phyloP scores from a whole-genome alignment of 1,284 basidiomycete genomes.

The Melampsora larici-populina region DNA sequence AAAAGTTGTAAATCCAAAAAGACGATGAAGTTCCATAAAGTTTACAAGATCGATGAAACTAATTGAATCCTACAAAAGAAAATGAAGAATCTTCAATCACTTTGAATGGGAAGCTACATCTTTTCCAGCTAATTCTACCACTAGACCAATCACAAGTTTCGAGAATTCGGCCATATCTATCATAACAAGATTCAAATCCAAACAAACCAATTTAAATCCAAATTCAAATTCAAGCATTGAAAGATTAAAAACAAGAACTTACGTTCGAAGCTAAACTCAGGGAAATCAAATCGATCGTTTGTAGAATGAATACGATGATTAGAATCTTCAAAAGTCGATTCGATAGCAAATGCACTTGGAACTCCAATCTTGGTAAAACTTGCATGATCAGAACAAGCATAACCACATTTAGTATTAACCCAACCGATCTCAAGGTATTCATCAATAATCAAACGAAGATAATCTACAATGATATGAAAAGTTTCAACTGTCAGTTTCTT shows the following conservation, averaged over 20 bases:
- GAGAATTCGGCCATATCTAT: constrained; percentile 39
- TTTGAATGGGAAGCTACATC: too few relatives aligned
- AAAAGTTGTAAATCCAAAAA: too few relatives aligned
- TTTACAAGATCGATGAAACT: too few relatives aligned
- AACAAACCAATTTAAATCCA: background rate
- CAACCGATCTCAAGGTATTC: constrained; percentile 53
- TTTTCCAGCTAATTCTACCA: constrained; percentile 13
- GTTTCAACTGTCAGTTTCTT: background rate
- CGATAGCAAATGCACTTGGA: constrained; percentile 54
- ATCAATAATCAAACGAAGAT: constrained; percentile 32
- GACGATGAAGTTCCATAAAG: too few relatives aligned
- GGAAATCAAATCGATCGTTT: constrained; percentile 75
- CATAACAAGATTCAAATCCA: background rate
- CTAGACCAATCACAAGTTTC: constrained; percentile 15
- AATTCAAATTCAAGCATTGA: background rate
- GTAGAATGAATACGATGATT: constrained; percentile 78
- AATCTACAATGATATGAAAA: background rate
- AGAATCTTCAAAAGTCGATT: constrained; percentile 56
- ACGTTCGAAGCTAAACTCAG: constrained; percentile 72
- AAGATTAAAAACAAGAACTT: background rate
- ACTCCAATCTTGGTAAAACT: constrained; percentile 54
- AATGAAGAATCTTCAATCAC: too few relatives aligned
- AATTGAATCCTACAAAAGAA: too few relatives aligned
- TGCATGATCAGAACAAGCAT: constrained; percentile 77
- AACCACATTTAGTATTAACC: constrained; percentile 70